Base-by-base conservation (phyloP, 148 eudicot genomes). In the Amaranthus hypochondriacus region DNA sequence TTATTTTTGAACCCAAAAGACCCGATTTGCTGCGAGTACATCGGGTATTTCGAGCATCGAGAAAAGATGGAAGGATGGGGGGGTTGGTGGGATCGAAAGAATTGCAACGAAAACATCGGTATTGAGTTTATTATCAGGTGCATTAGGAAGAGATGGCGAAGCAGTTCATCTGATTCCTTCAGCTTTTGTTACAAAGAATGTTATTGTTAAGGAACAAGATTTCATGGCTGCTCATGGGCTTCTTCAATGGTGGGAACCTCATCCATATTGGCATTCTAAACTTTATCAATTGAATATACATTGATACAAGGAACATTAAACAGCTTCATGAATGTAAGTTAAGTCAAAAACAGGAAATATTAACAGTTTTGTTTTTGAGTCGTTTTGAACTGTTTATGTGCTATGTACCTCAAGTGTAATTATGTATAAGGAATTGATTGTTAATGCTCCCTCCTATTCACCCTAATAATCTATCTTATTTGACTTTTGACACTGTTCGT, bases 201-300 rank as follows among this genome's bases (percentile, higher is more conserved):
- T 49, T 73, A 78, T 84, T 48, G 76, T 71, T 4, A 69, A 71
- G 49, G 62, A 73, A 0, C 50, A 58, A 57, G 77, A 71, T 70
- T 83, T 91, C 43, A 84, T 76, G 79, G 78, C 78, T 62, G 90
- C 83, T 73, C 97, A 89, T 81, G 93, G 91, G 56, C 77, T 91
- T 39, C 79, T 78, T 65, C 97, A 91, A 48, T 91, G 97, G 97
- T 91, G 97, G 93, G 82, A 82, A 63, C 84, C 83, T 44, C 76
- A 79, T 79, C 47, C 75, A 54, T 58, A 66, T 11, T 80, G 76
- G 4, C 73, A 86, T 4, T 82, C 68, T 60, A 86, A 87, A 64
- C 72, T 81, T 21, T 83, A 87, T 80, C 85, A 84, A 61, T 80
- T 77, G 48, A 72, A 46, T 15, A 28, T 28, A 28, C 39, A 28